Evolutionary conservation across 768 basidiomycete genomes (phyloP).

Genomic region (Boletus patriciae): DNA sequence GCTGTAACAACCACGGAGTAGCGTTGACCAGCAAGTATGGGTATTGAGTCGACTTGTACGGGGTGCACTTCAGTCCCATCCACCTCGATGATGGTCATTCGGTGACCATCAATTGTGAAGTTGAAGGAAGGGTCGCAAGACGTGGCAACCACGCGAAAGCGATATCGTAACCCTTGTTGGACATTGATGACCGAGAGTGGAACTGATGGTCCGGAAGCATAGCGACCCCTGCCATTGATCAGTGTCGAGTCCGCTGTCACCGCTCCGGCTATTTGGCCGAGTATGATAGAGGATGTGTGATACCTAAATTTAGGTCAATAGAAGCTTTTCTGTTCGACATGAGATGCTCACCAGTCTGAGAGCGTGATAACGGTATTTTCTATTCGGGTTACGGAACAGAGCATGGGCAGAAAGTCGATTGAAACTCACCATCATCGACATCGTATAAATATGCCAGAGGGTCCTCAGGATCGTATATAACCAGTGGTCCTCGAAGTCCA

Average conservation of each 20-base stretch:
- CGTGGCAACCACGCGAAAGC: constrained; percentile 51
- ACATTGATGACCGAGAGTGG: constrained; percentile 49
- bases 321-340: background rate
- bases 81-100: constrained; percentile 2
- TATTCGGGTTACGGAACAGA: background rate
- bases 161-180: constrained; percentile 42
- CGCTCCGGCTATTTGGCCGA: background rate
- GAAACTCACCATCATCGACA: constrained; percentile 42
- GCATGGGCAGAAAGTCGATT: background rate
- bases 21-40: constrained; percentile 26
- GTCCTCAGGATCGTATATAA: constrained; percentile 25
- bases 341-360: background rate
- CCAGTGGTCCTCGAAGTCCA: constrained; percentile 37
- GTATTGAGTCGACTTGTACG: background rate
- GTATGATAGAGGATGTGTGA: background rate
- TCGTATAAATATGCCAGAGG: constrained; percentile 41
- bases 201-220: constrained; percentile 39
- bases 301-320: background rate
- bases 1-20: background rate
- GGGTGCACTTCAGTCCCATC: background rate
- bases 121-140: constrained; percentile 41
- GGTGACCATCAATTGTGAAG: constrained; percentile 3
- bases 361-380: constrained; percentile 37
- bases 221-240: constrained; percentile 55
- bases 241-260: constrained; percentile 40